These are phyloP conservation scores for Ophiostoma pallidulum DNA, from an alignment of 2,329 filamentous ascomycete genomes.

Conservation along the genomic window DNA sequence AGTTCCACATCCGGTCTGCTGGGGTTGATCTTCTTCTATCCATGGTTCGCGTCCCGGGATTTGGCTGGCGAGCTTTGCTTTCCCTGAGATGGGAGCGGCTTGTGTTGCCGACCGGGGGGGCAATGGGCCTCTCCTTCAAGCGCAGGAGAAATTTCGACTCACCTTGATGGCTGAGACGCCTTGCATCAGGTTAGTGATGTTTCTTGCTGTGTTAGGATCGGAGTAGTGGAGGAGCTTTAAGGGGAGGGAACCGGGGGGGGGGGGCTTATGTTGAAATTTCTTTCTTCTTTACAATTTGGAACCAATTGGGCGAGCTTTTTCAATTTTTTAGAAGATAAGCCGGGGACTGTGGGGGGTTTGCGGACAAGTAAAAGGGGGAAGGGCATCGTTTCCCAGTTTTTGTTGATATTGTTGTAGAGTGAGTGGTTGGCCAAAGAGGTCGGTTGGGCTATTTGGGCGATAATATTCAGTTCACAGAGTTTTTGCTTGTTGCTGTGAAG, in stretches of 20 bases:
- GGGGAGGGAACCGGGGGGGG: too few species aligned
- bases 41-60: background rate
- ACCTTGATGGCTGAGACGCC: constrained; percentile 2
- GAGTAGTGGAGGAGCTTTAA: background rate
- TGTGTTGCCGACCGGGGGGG: background rate
- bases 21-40: too few species aligned
- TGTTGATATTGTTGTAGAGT: too few species aligned
- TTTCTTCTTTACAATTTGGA: background rate
- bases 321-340: background rate
- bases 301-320: background rate
- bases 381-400: too few species aligned
- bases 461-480: too few species aligned
- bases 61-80: background rate
- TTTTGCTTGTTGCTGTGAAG: too few species aligned
- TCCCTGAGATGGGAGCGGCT: constrained; percentile 5
- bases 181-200: background rate
- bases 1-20: too few species aligned
- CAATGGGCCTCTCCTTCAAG: background rate
- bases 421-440: too few species aligned
- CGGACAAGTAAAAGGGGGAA: constrained; percentile 1
- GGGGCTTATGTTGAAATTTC: too few species aligned
- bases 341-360: background rate
- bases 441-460: too few species aligned
- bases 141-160: background rate
- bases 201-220: background rate